phyloP scores from a whole-genome alignment of 1,284 basidiomycete species.

The Irpex rosettiformis region DNA sequence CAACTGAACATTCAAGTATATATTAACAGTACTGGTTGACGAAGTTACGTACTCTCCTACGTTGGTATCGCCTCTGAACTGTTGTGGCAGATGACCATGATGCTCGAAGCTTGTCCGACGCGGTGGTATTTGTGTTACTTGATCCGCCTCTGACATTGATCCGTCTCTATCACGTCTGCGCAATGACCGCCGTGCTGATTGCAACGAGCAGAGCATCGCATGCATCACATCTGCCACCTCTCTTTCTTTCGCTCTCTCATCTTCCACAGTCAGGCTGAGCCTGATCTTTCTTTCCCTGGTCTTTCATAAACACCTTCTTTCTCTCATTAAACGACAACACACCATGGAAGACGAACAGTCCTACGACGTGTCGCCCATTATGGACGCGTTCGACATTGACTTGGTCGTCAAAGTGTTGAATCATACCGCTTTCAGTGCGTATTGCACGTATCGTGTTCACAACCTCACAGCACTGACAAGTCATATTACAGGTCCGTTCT shows the following conservation, averaged over 20 bases:
- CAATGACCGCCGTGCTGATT: neutral
- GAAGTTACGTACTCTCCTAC: too few relatives aligned
- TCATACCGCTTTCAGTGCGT: conserved; percentile 75
- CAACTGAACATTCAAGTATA: too few relatives aligned
- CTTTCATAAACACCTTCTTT: neutral
- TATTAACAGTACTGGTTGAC: too few relatives aligned
- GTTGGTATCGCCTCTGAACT: too few relatives aligned
- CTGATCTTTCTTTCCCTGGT: conserved; percentile 1
- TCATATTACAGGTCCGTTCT: conserved; percentile 65
- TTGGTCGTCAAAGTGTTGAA: conserved; percentile 71
- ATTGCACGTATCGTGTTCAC: conserved; percentile 1
- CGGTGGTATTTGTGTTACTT: too few relatives aligned
- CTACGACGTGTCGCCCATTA: conserved; percentile 37
- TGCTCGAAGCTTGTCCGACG: too few relatives aligned
- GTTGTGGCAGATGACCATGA: too few relatives aligned
- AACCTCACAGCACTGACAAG: conserved; percentile 7
- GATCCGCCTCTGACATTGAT: neutral
- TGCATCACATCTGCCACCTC: conserved; percentile 2
- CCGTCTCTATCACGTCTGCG: neutral
- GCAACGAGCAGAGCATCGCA: neutral
- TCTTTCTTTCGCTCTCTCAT: conserved; percentile 4
- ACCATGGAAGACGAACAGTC: conserved; percentile 13
- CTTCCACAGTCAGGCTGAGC: conserved; percentile 10
- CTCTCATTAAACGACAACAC: neutral
- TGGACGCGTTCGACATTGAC: conserved; percentile 69